Percentiles rank a stretch among this genome's conserved stretches.
Evolutionary conservation across 495 filamentous ascomycete genomes (phyloP).

Genomic region (Neurospora pannonica): DNA sequence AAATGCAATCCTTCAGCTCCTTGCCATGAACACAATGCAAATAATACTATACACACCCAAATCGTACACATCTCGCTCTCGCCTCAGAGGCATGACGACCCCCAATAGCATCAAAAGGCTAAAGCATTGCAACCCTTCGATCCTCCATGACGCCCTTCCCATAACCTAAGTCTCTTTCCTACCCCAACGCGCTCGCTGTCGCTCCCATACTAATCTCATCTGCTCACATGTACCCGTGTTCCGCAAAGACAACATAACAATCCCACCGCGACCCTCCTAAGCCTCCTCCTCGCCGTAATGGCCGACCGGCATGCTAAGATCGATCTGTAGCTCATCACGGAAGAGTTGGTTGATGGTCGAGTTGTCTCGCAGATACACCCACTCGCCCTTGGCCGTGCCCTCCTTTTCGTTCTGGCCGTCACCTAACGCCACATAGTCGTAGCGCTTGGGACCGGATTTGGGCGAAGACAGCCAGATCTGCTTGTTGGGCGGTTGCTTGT

Average conservation of each 20-base stretch:
- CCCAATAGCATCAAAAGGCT: not conserved
- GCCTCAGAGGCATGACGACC: not conserved
- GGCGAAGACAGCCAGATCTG: constrained; percentile 97
- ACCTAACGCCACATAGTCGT: constrained; percentile 67
- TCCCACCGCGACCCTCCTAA: not conserved
- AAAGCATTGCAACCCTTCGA: not conserved
- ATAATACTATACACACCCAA: not conserved
- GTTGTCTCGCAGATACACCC: constrained; percentile 81
- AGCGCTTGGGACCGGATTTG: constrained; percentile 83
- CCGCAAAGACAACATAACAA: not conserved
- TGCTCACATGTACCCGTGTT: not conserved
- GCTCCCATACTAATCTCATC: not conserved
- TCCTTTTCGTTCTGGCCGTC: constrained; percentile 69
- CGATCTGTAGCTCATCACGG: constrained; percentile 56
- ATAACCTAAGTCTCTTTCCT: not conserved
- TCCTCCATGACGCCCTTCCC: not conserved
- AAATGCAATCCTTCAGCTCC: not conserved
- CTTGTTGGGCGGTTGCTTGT: constrained; percentile 95
- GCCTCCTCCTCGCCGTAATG: not conserved
- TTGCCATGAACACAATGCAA: not conserved
- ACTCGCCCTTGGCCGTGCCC: constrained; percentile 56
- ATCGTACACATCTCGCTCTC: not conserved
- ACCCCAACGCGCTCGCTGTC: not conserved
- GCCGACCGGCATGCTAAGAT: constrained; percentile 19
- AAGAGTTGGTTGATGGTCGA: constrained; percentile 63